These are phyloP conservation scores for Yarrowia sp. DNA, from an alignment of 805 yeast species.

Conservation along the genomic window DNA sequence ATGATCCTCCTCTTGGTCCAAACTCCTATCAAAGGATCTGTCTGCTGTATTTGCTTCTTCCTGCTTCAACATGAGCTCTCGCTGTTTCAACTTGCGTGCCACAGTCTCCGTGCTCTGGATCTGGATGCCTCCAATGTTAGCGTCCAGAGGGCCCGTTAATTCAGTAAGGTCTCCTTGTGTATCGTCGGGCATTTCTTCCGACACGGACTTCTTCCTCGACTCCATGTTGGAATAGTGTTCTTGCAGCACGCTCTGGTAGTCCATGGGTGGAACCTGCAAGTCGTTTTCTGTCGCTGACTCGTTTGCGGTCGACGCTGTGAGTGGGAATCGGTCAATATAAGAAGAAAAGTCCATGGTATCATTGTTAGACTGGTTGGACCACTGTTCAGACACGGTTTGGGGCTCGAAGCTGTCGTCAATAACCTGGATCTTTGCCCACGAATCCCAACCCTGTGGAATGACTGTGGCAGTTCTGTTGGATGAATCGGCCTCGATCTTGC, in stretches of 20 bases:
- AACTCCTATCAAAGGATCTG: constrained; percentile 25
- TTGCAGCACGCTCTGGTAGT: constrained; percentile 31
- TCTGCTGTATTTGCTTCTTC: constrained; percentile 28
- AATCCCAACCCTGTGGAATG: constrained; percentile 40
- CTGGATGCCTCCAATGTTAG: constrained; percentile 33
- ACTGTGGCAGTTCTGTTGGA: constrained; percentile 28
- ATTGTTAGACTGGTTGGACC: constrained; percentile 29
- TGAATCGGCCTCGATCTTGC: constrained; percentile 25
- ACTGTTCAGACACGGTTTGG: constrained; percentile 29
- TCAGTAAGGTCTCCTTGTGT: constrained; percentile 6
- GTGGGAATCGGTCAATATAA: neutral
- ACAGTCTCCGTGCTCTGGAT: constrained; percentile 32
- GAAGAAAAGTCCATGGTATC: neutral
- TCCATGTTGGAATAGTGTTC: constrained; percentile 28
- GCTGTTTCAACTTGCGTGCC: constrained; percentile 30
- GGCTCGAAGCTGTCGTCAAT: constrained; percentile 32
- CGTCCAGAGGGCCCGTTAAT: constrained; percentile 11
- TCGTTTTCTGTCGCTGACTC: neutral
- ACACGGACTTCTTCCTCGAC: constrained; percentile 8
- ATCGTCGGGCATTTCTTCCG: neutral
- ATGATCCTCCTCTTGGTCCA: constrained; percentile 26
- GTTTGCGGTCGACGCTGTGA: neutral
- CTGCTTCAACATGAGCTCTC: constrained; percentile 27
- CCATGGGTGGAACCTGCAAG: constrained; percentile 25
- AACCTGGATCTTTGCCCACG: constrained; percentile 35